Conservation (phyloP, 1,284 basidiomycete species). For the Termitomyces sp. region DNA sequence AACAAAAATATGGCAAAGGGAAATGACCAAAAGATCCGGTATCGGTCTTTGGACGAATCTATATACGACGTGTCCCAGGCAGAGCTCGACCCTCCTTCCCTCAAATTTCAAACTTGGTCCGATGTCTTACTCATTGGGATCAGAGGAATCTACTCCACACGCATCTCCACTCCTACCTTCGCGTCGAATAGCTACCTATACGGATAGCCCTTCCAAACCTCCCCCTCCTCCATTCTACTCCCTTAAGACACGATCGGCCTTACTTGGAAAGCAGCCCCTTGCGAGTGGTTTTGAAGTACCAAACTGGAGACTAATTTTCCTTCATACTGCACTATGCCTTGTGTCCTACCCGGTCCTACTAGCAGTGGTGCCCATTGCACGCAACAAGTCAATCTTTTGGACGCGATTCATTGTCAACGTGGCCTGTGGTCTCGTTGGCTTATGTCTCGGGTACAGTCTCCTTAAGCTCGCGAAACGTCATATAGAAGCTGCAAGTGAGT, state of each 20-base stretch:
- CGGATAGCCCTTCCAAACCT: conserved; percentile 5
- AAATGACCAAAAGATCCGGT: conserved; percentile 1
- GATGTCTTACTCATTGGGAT: not conserved
- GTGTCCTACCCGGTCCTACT: conserved; percentile 31
- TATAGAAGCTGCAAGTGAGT: conserved; percentile 37
- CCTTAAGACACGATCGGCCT: conserved; percentile 7
- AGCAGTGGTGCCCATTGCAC: conserved; percentile 25
- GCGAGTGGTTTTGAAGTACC: conserved; percentile 29
- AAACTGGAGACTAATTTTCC: conserved; percentile 24
- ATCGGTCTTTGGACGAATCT: conserved; percentile 12
- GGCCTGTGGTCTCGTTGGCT: conserved; percentile 29
- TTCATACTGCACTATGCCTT: conserved; percentile 28
- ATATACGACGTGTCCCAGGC: conserved; percentile 14
- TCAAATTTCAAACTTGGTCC: not conserved
- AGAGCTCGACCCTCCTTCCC: too few species aligned
- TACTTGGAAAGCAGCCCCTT: conserved; percentile 24
- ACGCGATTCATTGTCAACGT: conserved; percentile 30
- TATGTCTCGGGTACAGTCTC: conserved; percentile 30
- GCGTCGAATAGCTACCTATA: not conserved
- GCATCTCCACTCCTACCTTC: conserved; percentile 1
- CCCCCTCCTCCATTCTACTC: conserved; percentile 6
- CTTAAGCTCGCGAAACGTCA: conserved; percentile 26
- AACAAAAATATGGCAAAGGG: not conserved
- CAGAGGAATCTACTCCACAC: not conserved
- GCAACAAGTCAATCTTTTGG: conserved; percentile 31